phyloP scores from a whole-genome alignment of 257 asterid species.

The Jasminum sambac region DNA sequence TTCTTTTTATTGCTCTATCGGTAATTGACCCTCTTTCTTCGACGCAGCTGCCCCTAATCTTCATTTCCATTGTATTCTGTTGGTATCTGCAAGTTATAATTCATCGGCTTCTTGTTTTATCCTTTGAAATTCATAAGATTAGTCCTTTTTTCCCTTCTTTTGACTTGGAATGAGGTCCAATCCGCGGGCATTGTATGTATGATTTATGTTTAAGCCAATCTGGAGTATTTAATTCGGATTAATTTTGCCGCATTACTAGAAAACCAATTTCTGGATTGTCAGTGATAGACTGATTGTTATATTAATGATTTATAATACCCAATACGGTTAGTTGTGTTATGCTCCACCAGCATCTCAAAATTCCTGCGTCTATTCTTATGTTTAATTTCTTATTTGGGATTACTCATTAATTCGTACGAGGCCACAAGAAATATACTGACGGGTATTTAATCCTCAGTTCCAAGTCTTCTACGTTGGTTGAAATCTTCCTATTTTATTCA shows the following conservation, averaged over 20 bases:
- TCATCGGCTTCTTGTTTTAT: slow-evolving; percentile 1
- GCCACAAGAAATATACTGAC: not conserved
- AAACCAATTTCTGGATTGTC: slow-evolving; percentile 16
- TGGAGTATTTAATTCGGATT: slow-evolving; percentile 2
- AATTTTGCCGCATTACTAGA: slow-evolving; percentile 4
- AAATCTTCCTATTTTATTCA: not conserved
- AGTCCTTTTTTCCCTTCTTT: not conserved
- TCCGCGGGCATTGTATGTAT: not conserved
- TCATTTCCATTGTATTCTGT: slow-evolving; percentile 7
- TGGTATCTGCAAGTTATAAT: not conserved
- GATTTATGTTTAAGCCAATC: not conserved
- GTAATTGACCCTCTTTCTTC: slow-evolving; percentile 3
- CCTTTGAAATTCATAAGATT: not conserved
- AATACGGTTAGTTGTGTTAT: slow-evolving; percentile 1
- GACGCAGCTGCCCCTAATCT: not conserved
- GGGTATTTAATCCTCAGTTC: not conserved
- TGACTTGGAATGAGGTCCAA: not conserved
- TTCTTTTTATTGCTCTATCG: slow-evolving; percentile 1
- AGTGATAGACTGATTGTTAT: not conserved
- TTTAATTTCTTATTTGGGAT: not conserved
- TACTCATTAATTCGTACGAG: not conserved
- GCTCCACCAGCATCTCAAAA: not conserved
- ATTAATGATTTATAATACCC: not conserved
- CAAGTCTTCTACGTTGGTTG: not conserved
- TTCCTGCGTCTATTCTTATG: not conserved